Evolutionary conservation across 768 basidiomycete species (phyloP).

Genomic region (Infundibulicybe gibba): DNA sequence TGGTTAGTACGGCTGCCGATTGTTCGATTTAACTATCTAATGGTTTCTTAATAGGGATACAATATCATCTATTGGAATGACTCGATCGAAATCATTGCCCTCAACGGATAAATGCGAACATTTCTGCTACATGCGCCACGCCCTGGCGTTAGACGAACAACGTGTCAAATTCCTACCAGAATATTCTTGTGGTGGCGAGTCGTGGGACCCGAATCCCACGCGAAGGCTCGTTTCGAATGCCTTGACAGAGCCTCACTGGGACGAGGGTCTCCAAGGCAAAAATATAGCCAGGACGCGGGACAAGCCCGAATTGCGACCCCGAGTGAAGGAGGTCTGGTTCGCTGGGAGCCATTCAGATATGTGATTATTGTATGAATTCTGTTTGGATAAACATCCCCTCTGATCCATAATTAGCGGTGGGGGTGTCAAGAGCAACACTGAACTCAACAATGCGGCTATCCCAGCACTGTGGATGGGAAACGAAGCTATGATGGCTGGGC

Average conservation of each 20-base stretch:
- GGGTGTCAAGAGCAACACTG: not conserved
- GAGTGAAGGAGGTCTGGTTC: conserved; percentile 40
- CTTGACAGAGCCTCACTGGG: no score
- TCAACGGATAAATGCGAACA: conserved; percentile 16
- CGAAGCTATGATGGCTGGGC: conserved; percentile 11
- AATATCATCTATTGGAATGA: conserved; percentile 37
- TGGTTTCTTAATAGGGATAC: conserved; percentile 31
- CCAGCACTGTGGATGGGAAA: not conserved
- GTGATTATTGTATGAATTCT: conserved; percentile 11
- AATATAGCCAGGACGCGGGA: conserved; percentile 18
- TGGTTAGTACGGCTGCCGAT: conserved; percentile 25
- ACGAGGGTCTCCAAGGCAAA: no score
- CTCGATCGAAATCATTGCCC: conserved; percentile 23
- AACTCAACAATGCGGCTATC: not conserved
- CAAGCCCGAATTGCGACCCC: not conserved
- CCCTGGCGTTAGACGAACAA: conserved; percentile 39
- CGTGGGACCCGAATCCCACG: not conserved
- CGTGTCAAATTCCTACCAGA: conserved; percentile 42
- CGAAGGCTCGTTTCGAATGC: not conserved
- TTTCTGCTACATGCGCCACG: conserved; percentile 37
- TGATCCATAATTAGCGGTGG: not conserved
- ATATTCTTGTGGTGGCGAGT: conserved; percentile 11
- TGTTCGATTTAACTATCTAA: not conserved
- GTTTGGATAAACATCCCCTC: not conserved
- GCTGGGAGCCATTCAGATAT: conserved; percentile 34